Evolutionary conservation across 2,329 filamentous ascomycete genomes (phyloP).

Genomic region (Ceratocystis harringtonii): DNA sequence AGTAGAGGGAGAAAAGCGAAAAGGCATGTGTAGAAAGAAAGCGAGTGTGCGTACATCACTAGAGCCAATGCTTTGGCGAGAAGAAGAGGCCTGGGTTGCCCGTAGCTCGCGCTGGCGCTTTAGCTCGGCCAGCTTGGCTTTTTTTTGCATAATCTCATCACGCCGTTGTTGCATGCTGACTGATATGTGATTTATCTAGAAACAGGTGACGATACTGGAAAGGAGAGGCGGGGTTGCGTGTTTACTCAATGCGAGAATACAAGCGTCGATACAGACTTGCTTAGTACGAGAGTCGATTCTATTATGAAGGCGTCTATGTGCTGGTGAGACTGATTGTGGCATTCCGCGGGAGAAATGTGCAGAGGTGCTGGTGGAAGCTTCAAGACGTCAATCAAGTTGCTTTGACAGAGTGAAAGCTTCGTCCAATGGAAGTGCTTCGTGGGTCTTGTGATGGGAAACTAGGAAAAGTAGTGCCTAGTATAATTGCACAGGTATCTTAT

Average conservation of each 20-base stretch:
- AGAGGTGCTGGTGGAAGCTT: neutral
- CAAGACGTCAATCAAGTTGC: neutral
- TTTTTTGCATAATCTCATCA: slow-evolving; percentile 94
- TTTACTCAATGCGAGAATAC: neutral
- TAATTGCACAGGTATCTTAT: too few species aligned
- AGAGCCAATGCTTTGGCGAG: slow-evolving; percentile 48
- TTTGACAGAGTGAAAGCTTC: neutral
- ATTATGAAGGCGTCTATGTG: neutral
- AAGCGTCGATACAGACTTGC: neutral
- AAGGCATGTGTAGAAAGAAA: neutral
- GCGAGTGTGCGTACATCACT: slow-evolving; percentile 49
- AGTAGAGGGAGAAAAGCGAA: slow-evolving; percentile 2
- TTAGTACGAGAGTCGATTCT: neutral
- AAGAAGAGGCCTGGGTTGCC: slow-evolving; percentile 56
- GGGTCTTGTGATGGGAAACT: neutral
- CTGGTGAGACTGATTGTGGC: neutral
- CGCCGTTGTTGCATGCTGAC: slow-evolving; percentile 52
- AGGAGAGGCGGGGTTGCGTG: slow-evolving; percentile 1
- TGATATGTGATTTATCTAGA: neutral
- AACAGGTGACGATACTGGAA: neutral
- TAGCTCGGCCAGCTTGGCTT: slow-evolving; percentile 89
- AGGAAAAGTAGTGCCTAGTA: too few species aligned
- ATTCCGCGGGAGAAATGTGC: neutral
- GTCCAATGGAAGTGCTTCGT: neutral
- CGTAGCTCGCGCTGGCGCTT: slow-evolving; percentile 81